phyloP scores from a whole-genome alignment of 2,329 filamentous ascomycete species.

The Thermomyces lanuginosus region DNA sequence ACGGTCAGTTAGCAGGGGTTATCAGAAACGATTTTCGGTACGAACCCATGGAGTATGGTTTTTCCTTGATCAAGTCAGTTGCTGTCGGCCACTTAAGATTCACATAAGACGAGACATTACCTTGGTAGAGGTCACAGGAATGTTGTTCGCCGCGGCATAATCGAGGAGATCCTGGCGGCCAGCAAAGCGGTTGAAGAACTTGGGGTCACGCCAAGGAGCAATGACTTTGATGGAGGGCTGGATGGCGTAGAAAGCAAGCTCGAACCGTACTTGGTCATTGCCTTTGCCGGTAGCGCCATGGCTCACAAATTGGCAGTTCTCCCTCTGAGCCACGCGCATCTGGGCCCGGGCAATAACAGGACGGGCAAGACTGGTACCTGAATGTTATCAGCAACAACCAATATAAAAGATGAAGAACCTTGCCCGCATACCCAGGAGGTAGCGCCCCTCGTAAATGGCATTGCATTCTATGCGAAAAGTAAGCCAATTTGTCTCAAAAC shows the following conservation, averaged over 20 bases:
- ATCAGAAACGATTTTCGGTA: conserved; percentile 34
- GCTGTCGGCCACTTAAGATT: too few species aligned
- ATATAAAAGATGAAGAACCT: too few species aligned
- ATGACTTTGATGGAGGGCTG: conserved; percentile 34
- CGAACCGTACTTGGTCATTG: conserved; percentile 35
- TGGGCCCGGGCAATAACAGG: conserved; percentile 34
- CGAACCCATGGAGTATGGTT: conserved; percentile 51
- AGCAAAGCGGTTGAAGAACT: conserved; percentile 33
- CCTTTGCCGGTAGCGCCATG: conserved; percentile 34
- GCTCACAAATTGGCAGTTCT: conserved; percentile 27
- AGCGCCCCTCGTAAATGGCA: conserved; percentile 49
- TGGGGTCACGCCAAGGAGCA: conserved; percentile 33
- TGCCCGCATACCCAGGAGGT: conserved; percentile 13
- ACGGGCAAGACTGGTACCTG: conserved; percentile 28
- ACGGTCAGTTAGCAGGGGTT: too few species aligned
- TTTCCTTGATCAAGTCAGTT: too few species aligned
- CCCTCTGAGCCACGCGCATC: conserved; percentile 24
- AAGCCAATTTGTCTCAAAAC: too few species aligned
- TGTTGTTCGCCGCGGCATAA: conserved; percentile 31
- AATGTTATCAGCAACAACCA: too few species aligned
- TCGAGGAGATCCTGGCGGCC: conserved; percentile 34
- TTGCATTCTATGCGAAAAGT: conserved; percentile 49
- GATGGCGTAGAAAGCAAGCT: conserved; percentile 35
- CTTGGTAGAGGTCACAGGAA: conserved; percentile 34
- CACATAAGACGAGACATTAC: conserved; percentile 9